Conservation (phyloP, 768 basidiomycete species). For the Neoboletus subvelutipes region DNA sequence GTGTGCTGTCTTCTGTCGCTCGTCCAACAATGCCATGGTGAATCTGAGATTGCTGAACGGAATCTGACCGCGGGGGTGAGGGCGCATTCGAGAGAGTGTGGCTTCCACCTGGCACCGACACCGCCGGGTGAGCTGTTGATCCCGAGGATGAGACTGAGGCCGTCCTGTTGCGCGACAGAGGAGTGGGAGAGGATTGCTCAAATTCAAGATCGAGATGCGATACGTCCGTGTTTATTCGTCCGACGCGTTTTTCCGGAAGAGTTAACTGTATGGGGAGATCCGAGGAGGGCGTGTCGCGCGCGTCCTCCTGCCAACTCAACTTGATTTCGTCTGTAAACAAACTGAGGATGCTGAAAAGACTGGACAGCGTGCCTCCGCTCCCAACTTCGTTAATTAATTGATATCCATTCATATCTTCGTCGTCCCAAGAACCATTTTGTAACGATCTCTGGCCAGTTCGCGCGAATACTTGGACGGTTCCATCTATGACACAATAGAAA, state of each 20-base stretch:
- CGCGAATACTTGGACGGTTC: constrained; percentile 92
- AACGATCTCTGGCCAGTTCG: constrained; percentile 56
- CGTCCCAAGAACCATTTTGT: constrained; percentile 65
- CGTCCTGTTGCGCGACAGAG: constrained; percentile 41
- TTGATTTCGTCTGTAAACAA: constrained; percentile 95
- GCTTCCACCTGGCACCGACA: constrained; percentile 23
- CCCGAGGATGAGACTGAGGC: constrained; percentile 64
- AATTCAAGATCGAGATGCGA: constrained; percentile 52
- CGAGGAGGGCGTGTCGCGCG: constrained; percentile 24
- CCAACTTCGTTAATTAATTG: constrained; percentile 96
- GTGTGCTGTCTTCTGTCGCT: constrained; percentile 89
- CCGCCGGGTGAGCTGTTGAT: constrained; percentile 63
- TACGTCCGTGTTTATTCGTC: constrained; percentile 62
- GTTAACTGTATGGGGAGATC: constrained; percentile 22
- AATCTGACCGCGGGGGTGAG: constrained; percentile 28
- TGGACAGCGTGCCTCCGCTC: constrained; percentile 92
- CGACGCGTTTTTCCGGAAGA: constrained; percentile 28
- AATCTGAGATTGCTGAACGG: constrained; percentile 30
- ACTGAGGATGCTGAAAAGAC: constrained; percentile 93
- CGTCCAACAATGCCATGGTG: constrained; percentile 84
- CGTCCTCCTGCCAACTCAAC: constrained; percentile 86
- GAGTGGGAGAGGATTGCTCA: constrained; percentile 26
- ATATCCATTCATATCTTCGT: constrained; percentile 91
- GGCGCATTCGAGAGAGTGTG: constrained; percentile 17
- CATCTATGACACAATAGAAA: constrained; percentile 98